Evolutionary conservation across 2,329 filamentous ascomycete genomes (phyloP), one percentile per base, ranked within the genome.

Genomic region (Cladosporium sp.): DNA sequence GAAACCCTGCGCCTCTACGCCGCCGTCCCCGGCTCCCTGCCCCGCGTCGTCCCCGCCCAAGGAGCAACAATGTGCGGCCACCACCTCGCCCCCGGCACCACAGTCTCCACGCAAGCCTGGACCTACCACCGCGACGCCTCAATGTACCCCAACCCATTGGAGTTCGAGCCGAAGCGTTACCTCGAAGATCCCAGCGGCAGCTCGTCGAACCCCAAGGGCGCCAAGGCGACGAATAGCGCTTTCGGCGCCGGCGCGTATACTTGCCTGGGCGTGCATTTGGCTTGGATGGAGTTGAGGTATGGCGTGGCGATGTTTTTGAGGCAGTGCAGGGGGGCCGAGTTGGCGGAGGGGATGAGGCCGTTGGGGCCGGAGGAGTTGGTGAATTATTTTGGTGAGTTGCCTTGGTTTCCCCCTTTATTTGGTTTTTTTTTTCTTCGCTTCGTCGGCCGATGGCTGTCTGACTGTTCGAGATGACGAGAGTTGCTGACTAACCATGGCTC

Each of bases 251-350:
- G 85, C 0, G 80, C 83, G 0, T 72, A 84, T 19, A 83, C 84
- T 66, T 88, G 85, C 56, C 71, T 88, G 4, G 85, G 84, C 0
- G 78, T 82, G 5, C 83, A 88, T 57, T 79, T 88, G 55, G 84
- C 85, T 0, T 67, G 69, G 18, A 78, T 79, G 64, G 79, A 83
- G 57, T 58, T 83, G 25, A 69, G 78, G 7, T 70, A 79, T 30
- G 76, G 71, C 0, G 68, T 73, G 0, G 74, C 77, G 0, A 65
- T 71, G 4, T 78, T 83, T 61, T 79, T 82, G 59, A 67, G 70
- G 0, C 64, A 73, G 27, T 78, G 73, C 53, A 57, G 49, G 22
- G 64, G 65, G 0, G 53, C 66, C 2, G 53, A 53, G 30, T 42
- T 70, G 33, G 60, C 45, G 18, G 29, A 48, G n/a, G 29, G 58